phyloP scores from a whole-genome alignment of 2,329 filamentous ascomycete species.

The Bipolaris sorokiniana region DNA sequence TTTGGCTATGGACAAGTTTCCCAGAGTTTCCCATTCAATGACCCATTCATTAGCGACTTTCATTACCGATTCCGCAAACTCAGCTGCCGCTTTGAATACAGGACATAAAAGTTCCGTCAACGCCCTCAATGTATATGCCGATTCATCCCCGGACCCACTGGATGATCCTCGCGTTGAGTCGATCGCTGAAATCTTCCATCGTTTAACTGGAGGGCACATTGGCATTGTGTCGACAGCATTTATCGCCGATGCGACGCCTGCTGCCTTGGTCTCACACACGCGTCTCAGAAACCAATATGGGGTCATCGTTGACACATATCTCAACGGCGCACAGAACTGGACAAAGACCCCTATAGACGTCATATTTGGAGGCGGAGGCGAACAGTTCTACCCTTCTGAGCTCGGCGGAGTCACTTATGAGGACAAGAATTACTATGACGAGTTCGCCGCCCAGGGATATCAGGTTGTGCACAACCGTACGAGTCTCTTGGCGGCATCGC shows the following conservation, averaged over 20 bases:
- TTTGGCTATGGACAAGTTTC: constrained; percentile 82
- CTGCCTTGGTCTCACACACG: constrained; percentile 66
- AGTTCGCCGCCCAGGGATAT: constrained; percentile 76
- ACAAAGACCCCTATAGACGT: constrained; percentile 75
- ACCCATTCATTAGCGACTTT: constrained; percentile 84
- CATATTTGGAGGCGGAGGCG: constrained; percentile 81
- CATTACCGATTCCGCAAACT: constrained; percentile 88
- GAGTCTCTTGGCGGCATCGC: constrained; percentile 64
- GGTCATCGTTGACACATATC: constrained; percentile 74
- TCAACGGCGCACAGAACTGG: constrained; percentile 82
- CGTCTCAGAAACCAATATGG: constrained; percentile 72
- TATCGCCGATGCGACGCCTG: constrained; percentile 82
- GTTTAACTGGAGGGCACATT: constrained; percentile 67
- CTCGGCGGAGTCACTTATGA: constrained; percentile 68
- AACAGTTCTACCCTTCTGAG: constrained; percentile 69
- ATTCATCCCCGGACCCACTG: constrained; percentile 73
- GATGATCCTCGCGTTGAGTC: constrained; percentile 89
- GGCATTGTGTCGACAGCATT: constrained; percentile 78
- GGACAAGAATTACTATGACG: constrained; percentile 73
- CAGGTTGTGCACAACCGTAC: constrained; percentile 76
- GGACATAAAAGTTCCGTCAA: constrained; percentile 87
- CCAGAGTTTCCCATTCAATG: constrained; percentile 86
- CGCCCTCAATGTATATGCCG: constrained; percentile 79
- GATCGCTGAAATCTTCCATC: constrained; percentile 77
- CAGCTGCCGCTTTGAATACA: constrained; percentile 78